phyloP scores from a whole-genome alignment of 139 green algal species.

The Tetradesmus obliquus region DNA sequence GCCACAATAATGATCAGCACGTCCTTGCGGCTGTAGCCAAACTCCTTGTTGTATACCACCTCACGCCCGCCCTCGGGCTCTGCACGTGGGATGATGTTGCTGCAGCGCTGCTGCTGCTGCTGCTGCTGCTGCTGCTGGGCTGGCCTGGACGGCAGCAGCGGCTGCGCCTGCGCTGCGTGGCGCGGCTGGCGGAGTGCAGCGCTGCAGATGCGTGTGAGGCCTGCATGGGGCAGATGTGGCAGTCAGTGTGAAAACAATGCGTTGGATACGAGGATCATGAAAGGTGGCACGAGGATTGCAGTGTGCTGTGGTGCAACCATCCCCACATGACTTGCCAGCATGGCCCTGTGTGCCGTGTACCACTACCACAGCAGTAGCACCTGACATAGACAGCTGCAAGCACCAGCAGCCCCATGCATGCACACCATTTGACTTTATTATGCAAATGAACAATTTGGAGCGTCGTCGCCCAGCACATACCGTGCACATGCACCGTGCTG shows the following conservation, averaged over 20 bases:
- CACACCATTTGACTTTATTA: neutral
- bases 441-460: neutral
- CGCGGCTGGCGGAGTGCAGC: neutral
- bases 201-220: neutral
- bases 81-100: neutral
- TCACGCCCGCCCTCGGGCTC: conserved; percentile 28
- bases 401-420: neutral
- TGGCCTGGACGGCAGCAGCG: neutral
- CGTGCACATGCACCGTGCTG: neutral
- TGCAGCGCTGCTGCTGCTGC: conserved; percentile 8
- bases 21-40: conserved; percentile 94
- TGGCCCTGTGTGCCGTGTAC: neutral
- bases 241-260: neutral
- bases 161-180: conserved; percentile 5
- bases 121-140: conserved; percentile 17
- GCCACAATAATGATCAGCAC: conserved; percentile 86
- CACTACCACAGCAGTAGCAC: neutral
- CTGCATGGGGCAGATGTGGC: neutral
- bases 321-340: neutral
- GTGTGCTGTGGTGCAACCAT: too few species aligned
- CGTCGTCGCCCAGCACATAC: neutral
- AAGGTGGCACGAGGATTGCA: too few species aligned
- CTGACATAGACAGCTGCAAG: neutral
- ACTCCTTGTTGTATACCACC: conserved; percentile 82
- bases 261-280: too few species aligned